phyloP scores from a whole-genome alignment of 441 rosid genomes.

The Pelargonium myrrhifolium region DNA sequence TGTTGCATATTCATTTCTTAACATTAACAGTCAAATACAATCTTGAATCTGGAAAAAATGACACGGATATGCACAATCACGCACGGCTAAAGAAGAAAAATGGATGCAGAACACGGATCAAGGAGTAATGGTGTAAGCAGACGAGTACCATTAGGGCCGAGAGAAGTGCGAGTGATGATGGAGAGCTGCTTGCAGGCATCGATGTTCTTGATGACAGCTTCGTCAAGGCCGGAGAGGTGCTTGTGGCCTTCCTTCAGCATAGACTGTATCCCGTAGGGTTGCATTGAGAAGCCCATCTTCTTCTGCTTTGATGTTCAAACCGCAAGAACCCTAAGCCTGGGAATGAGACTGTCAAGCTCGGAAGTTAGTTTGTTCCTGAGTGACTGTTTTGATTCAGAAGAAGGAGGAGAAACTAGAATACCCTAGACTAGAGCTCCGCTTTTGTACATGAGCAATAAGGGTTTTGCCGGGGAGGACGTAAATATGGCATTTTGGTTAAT shows the following conservation, averaged over 20 bases:
- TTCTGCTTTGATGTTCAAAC: not conserved
- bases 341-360: not conserved
- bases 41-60: not conserved
- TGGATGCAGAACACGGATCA: not conserved
- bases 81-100: no score
- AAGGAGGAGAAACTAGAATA: no score
- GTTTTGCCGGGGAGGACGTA: no score
- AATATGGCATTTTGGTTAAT: no score
- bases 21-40: not conserved
- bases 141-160: slow-evolving; percentile 84
- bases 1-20: not conserved
- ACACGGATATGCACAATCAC: not conserved
- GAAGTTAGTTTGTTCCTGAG: not conserved
- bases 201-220: slow-evolving; percentile 88
- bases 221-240: slow-evolving; percentile 91
- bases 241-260: slow-evolving; percentile 97
- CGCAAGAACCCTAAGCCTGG: not conserved
- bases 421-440: no score
- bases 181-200: slow-evolving; percentile 97
- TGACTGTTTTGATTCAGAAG: no score
- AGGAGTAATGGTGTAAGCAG: no score
- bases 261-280: slow-evolving; percentile 78
- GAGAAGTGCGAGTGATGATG: slow-evolving; percentile 85
- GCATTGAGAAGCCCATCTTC: slow-evolving; percentile 69
- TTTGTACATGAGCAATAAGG: no score